Conservation (phyloP, 2,329 filamentous ascomycete species). For the Alternaria novae-zelandiae region DNA sequence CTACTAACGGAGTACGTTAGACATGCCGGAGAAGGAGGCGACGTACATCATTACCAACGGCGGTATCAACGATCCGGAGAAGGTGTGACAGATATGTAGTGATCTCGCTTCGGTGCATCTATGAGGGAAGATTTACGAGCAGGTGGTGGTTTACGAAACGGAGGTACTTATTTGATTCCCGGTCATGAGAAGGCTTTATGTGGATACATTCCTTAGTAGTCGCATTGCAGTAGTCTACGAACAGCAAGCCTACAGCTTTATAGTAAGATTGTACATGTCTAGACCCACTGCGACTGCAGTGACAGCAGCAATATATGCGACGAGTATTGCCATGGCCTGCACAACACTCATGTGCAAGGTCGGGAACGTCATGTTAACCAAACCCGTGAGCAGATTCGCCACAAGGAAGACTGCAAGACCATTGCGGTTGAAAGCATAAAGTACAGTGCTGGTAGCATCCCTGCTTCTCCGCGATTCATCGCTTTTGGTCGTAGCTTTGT, state of each 20-base stretch:
- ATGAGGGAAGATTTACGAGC: neutral
- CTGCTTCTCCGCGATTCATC: slow-evolving; percentile 69
- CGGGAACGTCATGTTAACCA: slow-evolving; percentile 85
- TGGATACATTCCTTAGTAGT: neutral
- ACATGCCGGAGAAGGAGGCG: slow-evolving; percentile 72
- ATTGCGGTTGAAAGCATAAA: slow-evolving; percentile 86
- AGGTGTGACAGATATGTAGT: slow-evolving; percentile 51
- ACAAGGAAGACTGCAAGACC: slow-evolving; percentile 83
- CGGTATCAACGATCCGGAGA: slow-evolving; percentile 72
- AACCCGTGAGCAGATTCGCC: slow-evolving; percentile 86
- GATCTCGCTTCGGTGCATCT: neutral
- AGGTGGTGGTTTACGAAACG: neutral
- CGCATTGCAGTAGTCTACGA: neutral
- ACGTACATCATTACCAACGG: slow-evolving; percentile 74
- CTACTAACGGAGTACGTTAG: slow-evolving; percentile 48
- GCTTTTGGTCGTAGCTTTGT: slow-evolving; percentile 61
- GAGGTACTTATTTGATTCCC: neutral
- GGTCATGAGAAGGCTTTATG: no score
- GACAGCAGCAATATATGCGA: slow-evolving; percentile 72
- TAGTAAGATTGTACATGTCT: slow-evolving; percentile 70
- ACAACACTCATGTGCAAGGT: slow-evolving; percentile 75
- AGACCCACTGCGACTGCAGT: slow-evolving; percentile 71
- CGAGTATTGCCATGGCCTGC: slow-evolving; percentile 74
- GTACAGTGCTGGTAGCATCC: slow-evolving; percentile 78
- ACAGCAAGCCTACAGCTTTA: slow-evolving; percentile 65